A percentile compares a stretch with the other conserved stretches of the same genome.
Conservation (phyloP, 1,284 basidiomycete species). For the Puccinia coronata region DNA sequence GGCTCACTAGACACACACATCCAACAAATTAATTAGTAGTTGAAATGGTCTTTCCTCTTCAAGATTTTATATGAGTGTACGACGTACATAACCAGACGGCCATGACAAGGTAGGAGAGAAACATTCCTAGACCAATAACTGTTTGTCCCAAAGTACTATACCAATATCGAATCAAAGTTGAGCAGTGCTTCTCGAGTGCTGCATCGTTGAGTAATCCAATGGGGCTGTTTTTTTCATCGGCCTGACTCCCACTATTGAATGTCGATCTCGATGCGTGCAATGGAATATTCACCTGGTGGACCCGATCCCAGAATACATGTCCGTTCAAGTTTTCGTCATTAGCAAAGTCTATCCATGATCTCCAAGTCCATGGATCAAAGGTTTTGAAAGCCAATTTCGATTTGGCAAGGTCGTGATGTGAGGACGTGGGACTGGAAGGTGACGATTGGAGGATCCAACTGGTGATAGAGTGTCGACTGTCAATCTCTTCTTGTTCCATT, state of each 20-base stretch:
- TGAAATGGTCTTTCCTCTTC: background rate
- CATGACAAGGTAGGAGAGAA: slow-evolving; percentile 9
- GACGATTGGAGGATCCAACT: slow-evolving; percentile 9
- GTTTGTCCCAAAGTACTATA: slow-evolving; percentile 17
- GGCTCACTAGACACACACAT: background rate
- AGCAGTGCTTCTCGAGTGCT: slow-evolving; percentile 13
- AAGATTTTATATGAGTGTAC: background rate
- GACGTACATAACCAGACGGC: slow-evolving; percentile 1
- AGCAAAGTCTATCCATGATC: slow-evolving; percentile 24
- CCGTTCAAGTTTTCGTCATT: slow-evolving; percentile 10
- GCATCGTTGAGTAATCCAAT: background rate
- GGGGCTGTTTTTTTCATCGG: background rate
- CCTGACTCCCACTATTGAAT: background rate
- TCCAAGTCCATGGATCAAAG: slow-evolving; percentile 18
- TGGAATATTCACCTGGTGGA: background rate
- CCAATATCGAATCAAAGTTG: slow-evolving; percentile 24
- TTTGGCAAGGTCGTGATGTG: background rate
- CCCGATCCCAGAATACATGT: slow-evolving; percentile 4
- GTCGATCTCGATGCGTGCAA: background rate
- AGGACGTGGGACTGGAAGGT: background rate
- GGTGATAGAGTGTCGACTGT: slow-evolving; percentile 9
- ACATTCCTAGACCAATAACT: slow-evolving; percentile 11
- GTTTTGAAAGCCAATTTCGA: background rate
- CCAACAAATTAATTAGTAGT: background rate
- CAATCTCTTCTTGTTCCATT: background rate